These are phyloP conservation scores for Taphrina populina DNA, from an alignment of 1,139 yeast genomes.

Conservation along the genomic window DNA sequence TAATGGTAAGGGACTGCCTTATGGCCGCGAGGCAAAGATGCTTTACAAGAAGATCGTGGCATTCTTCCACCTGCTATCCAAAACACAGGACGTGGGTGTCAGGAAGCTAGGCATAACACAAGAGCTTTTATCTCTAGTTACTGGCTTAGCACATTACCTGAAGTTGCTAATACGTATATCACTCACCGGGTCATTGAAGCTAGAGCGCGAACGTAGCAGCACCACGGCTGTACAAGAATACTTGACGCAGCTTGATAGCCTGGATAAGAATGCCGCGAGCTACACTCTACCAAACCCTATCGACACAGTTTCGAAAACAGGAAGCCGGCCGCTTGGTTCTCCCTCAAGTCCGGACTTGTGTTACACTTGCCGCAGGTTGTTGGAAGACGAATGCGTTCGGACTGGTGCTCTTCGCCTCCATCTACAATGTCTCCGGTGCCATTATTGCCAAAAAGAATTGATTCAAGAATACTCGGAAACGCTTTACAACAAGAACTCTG, in stretches of 20 bases:
- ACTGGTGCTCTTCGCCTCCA: conserved; percentile 31
- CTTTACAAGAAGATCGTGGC: conserved; percentile 55
- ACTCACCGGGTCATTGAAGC: conserved; percentile 36
- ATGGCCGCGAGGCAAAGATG: conserved; percentile 81
- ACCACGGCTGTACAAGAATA: conserved; percentile 59
- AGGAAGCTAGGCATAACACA: conserved; percentile 49
- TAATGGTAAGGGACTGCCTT: conserved; percentile 40
- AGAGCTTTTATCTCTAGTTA: conserved; percentile 74
- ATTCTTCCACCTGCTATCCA: conserved; percentile 49
- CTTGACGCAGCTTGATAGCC: conserved; percentile 34
- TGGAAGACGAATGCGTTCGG: conserved; percentile 55
- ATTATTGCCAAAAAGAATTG: conserved; percentile 51
- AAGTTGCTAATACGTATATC: conserved; percentile 67
- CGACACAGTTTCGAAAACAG: not conserved
- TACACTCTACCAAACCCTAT: conserved; percentile 18
- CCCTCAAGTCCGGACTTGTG: conserved; percentile 76
- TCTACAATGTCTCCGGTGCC: conserved; percentile 35
- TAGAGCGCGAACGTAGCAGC: conserved; percentile 34
- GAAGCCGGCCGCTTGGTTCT: conserved; percentile 64
- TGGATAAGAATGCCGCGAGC: conserved; percentile 12
- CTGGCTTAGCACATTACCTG: conserved; percentile 89
- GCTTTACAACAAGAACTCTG: conserved; percentile 48
- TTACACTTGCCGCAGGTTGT: conserved; percentile 64
- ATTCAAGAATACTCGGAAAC: conserved; percentile 49
- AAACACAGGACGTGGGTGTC: conserved; percentile 35